Base-by-base conservation (phyloP, 1,284 basidiomycete species). In the Irpex sp. region DNA sequence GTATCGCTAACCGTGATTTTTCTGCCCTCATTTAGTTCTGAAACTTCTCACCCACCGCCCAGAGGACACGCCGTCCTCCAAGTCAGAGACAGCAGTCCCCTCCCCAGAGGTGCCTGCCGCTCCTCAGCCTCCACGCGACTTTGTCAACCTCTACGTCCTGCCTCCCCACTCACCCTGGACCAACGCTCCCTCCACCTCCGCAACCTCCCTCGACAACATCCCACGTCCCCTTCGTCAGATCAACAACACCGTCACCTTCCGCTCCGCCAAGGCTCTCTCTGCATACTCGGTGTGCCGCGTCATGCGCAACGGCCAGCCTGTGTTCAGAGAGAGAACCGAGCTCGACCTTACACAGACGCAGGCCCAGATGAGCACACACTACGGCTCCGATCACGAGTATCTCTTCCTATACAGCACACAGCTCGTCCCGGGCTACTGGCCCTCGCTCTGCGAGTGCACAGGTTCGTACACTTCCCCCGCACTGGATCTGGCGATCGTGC, bases 231-330 rank as follows among this genome's bases (percentile, higher is more conserved):
- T 90, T 58, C 75, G 76, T 17, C 75, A 79, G 57, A 89, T 90
- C 66, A 85, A 89, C 68, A 85, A 87, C 0, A 84, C 83, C 4
- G 80, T 90, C 37, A 85, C 88, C 13, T 85, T 90, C 70, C 72
- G 83, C 57, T 81, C 86, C 3, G 79, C 74, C 6, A 72, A 78
- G 4, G 69, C 76, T 2, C 76, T 86, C 35, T 70, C 71, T 15
- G 86, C 86, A 17, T 77, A 80, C 51, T 87, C 86, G 2, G 73
- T 75, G 43, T 89, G 85, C 73, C 79, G 79, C 1, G 84, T 90
- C 1, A 78, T 82, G 60, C 70, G 59, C 58, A 58, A 78, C 59
- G 82, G 79, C 5, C 75, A 75, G n/a, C 68, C 78, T 33, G 74
- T 87, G 49, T 83, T 82, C 72, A 75, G 76, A 0, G 88, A 90